These are phyloP conservation scores for Sordariomycetes sp. DNA, from an alignment of 2,329 filamentous ascomycete genomes.

Conservation along the genomic window DNA sequence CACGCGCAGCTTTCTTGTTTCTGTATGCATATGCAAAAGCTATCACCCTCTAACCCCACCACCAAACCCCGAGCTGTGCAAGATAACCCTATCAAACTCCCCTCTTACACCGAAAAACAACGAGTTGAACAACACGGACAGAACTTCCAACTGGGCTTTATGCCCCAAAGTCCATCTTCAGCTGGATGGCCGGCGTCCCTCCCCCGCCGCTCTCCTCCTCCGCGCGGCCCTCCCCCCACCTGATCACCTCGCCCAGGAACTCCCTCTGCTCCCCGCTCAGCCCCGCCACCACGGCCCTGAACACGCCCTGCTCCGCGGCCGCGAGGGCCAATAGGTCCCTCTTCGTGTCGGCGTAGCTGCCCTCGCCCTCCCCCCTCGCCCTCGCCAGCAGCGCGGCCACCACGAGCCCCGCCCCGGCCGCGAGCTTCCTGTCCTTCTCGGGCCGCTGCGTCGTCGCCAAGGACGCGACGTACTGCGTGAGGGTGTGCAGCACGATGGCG, in stretches of 20 bases:
- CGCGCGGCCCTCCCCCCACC: slow-evolving; percentile 40
- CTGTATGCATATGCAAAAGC: background rate
- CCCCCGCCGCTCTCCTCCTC: slow-evolving; percentile 29
- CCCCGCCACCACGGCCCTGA: slow-evolving; percentile 61
- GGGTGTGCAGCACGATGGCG: slow-evolving; percentile 57
- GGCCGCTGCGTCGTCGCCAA: slow-evolving; percentile 17
- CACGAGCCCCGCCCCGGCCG: slow-evolving; percentile 62
- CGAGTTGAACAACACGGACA: background rate
- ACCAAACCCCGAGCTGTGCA: background rate
- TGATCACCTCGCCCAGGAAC: slow-evolving; percentile 74
- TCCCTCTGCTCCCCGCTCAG: slow-evolving; percentile 61
- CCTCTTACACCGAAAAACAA: background rate
- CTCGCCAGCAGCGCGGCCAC: slow-evolving; percentile 67
- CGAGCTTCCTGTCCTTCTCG: slow-evolving; percentile 21
- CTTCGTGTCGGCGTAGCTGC: slow-evolving; percentile 62
- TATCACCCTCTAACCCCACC: background rate
- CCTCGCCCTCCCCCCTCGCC: slow-evolving; percentile 52
- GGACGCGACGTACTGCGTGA: slow-evolving; percentile 58
- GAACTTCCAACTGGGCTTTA: background rate
- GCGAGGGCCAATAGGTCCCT: slow-evolving; percentile 71
- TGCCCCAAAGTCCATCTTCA: slow-evolving; percentile 83
- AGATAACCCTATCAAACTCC: background rate
- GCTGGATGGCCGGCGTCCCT: slow-evolving; percentile 67
- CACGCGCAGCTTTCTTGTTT: background rate
- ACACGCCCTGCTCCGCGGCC: slow-evolving; percentile 59